These are phyloP conservation scores for Saccharomycopsis capsularis DNA, from an alignment of 805 yeast genomes.

Conservation along the genomic window DNA sequence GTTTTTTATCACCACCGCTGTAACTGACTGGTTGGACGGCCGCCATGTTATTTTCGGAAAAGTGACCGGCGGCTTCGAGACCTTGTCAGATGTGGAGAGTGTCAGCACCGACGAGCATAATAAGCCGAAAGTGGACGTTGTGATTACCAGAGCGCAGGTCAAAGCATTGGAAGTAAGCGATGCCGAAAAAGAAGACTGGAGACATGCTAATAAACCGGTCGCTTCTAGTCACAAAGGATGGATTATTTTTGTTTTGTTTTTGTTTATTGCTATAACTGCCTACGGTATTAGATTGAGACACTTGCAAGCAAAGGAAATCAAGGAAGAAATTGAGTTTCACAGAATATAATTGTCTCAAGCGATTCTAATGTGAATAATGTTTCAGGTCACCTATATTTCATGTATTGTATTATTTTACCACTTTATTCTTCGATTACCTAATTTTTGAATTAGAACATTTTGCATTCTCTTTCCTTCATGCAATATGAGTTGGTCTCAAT, in stretches of 20 bases:
- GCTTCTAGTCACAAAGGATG: slow-evolving; percentile 11
- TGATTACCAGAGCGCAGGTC: slow-evolving; percentile 27
- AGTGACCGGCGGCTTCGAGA: slow-evolving; percentile 58
- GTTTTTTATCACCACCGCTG: slow-evolving; percentile 58
- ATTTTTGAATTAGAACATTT: too few species aligned
- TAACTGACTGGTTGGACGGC: slow-evolving; percentile 48
- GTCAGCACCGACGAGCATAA: slow-evolving; percentile 38
- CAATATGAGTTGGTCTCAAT: too few species aligned
- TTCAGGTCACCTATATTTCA: too few species aligned
- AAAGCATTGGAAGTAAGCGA: slow-evolving; percentile 10
- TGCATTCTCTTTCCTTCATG: too few species aligned
- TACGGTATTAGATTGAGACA: slow-evolving; percentile 19
- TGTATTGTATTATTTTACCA: too few species aligned
- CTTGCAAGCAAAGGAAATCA: slow-evolving; percentile 14
- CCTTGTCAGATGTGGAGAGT: slow-evolving; percentile 53
- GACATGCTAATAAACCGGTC: not conserved
- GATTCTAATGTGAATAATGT: too few species aligned
- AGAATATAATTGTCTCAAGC: too few species aligned
- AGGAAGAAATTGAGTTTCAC: slow-evolving; percentile 19
- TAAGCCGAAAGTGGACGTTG: slow-evolving; percentile 40
- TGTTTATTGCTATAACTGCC: slow-evolving; percentile 12
- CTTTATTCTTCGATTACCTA: too few species aligned
- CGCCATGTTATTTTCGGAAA: slow-evolving; percentile 75
- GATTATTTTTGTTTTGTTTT: slow-evolving; percentile 15
- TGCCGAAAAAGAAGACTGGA: slow-evolving; percentile 11